phyloP scores from a whole-genome alignment of 2,329 filamentous ascomycete genomes.

The Massarina eburnea region DNA sequence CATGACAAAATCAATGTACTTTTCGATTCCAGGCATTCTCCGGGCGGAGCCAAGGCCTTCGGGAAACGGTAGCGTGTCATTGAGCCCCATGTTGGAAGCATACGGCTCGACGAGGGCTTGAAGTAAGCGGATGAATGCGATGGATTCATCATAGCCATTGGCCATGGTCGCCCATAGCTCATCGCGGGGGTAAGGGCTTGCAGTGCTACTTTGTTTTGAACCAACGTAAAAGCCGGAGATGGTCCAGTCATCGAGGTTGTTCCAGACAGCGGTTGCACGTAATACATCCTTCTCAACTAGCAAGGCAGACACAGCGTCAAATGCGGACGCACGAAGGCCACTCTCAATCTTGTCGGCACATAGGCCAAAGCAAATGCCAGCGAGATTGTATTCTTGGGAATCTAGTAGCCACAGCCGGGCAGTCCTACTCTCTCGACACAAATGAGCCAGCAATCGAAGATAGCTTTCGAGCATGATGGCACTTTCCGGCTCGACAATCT shows the following conservation, averaged over 20 bases:
- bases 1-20: constrained; percentile 88
- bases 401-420: constrained; percentile 75
- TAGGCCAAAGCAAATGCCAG: constrained; percentile 75
- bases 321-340: constrained; percentile 79
- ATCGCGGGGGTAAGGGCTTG: constrained; percentile 27
- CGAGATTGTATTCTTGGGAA: constrained; percentile 66
- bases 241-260: constrained; percentile 76
- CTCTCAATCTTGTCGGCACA: constrained; percentile 75
- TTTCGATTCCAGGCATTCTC: constrained; percentile 82
- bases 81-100: constrained; percentile 61
- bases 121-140: constrained; percentile 79
- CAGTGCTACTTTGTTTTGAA: constrained; percentile 31
- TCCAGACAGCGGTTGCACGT: constrained; percentile 77
- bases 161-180: constrained; percentile 72
- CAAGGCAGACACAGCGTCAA: constrained; percentile 74
- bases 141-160: constrained; percentile 79
- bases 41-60: constrained; percentile 78
- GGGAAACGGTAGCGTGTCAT: constrained; percentile 81
- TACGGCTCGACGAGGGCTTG: constrained; percentile 70
- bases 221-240: constrained; percentile 36
- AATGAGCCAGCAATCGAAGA: constrained; percentile 79
- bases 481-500: constrained; percentile 85
- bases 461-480: constrained; percentile 97
- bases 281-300: constrained; percentile 71
- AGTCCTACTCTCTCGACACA: constrained; percentile 71